Evolutionary conservation across 2,329 filamentous ascomycete species (phyloP), one percentile per base, ranked within the genome.

Genomic region (Verticillium isaacii): DNA sequence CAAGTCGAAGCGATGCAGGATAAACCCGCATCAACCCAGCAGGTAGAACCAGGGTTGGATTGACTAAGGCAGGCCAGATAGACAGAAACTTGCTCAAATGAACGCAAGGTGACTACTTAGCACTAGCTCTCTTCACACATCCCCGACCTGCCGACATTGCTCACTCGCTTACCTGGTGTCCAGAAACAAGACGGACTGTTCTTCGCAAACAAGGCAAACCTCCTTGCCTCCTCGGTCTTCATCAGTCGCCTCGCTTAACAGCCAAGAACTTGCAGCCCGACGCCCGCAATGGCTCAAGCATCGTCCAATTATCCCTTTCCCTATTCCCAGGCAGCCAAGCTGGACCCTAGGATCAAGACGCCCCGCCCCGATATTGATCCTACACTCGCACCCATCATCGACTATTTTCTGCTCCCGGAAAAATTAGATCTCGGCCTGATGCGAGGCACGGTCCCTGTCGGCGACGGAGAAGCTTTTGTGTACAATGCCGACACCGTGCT

Each of bases 301-400:
- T 23, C 9, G 11, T 52, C 45, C 7, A 25, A 19, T 1, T 67
- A 67, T 25, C 66, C 66, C 0, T 65, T 61, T 32, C 63, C 66
- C 17, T 68, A 68, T 57, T 67, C 66, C 4, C 54, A 65, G 45
- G 66, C 66, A 2, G 61, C 66, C 14, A 19, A 41, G 52, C 63
- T 68, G 6, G 66, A 68, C 58, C 37, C 64, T 1, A 64, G 66
- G 59, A 67, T 68, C 61, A 62, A 65, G 29, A 52, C 62, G 3
- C 62, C 66, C 12, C 66, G 66, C 23, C 66, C 66, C 6, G 25
- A 32, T 3, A 61, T 64, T 36, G 66, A 68, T 32, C 37, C 65
- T 12, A n/a, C 50, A 8, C 64, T 68, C 1, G 64, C 59, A 5
- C 63, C 66, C 25, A 62, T 67, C 11, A 17, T 67, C n/a, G 66